These are phyloP conservation scores for Stereocaulon alpinum DNA, from an alignment of 495 filamentous ascomycete genomes.

Conservation along the genomic window DNA sequence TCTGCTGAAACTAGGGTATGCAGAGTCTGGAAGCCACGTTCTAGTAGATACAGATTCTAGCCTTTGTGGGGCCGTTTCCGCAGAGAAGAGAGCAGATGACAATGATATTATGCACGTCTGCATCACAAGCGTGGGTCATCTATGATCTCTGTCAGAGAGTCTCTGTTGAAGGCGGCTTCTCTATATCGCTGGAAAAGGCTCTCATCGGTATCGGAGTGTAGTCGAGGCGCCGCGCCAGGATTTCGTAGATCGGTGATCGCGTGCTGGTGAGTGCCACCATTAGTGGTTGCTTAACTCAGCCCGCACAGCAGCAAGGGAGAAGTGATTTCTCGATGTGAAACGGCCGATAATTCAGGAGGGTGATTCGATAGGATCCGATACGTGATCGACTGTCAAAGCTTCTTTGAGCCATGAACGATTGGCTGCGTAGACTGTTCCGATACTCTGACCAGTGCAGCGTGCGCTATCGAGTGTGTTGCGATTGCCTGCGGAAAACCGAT, in stretches of 20 bases:
- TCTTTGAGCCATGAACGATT: too few species aligned
- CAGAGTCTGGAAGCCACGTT: slow-evolving; percentile 1
- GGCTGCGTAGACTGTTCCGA: too few species aligned
- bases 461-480: too few species aligned
- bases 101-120: background rate
- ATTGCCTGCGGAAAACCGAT: too few species aligned
- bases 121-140: background rate
- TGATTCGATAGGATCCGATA: background rate
- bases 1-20: too few species aligned
- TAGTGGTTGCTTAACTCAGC: too few species aligned
- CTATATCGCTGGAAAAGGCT: background rate
- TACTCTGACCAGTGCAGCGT: too few species aligned
- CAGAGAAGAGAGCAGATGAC: background rate
- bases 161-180: too few species aligned
- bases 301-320: background rate
- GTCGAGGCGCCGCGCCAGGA: background rate
- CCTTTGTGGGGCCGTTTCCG: background rate
- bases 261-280: background rate
- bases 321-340: background rate
- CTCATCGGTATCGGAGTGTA: background rate
- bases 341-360: background rate
- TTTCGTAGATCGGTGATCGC: background rate
- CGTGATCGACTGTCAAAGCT: background rate
- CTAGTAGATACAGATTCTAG: background rate
- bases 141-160: too few species aligned